phyloP scores from a whole-genome alignment of 164 flowering plant genomes.

The Amborella trichopoda region DNA sequence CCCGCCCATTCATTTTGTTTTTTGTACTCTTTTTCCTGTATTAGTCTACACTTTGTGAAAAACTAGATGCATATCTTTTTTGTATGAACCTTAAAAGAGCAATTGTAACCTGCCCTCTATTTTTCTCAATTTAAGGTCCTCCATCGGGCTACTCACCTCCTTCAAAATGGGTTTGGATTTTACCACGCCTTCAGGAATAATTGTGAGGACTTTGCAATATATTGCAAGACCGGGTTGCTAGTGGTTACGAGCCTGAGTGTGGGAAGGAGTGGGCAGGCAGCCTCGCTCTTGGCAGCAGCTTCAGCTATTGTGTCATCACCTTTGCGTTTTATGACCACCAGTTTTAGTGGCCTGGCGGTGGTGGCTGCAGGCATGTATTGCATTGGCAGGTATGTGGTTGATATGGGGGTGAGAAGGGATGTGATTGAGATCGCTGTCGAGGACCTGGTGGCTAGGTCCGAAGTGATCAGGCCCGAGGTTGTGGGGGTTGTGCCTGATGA shows the following conservation, averaged over 20 bases:
- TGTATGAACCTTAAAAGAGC: no score
- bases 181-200: conserved; percentile 68
- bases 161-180: conserved; percentile 63
- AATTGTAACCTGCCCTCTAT: no score
- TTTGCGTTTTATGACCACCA: conserved; percentile 54
- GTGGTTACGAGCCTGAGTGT: conserved; percentile 43
- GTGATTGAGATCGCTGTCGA: conserved; percentile 57
- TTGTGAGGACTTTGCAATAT: conserved; percentile 83
- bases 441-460: conserved; percentile 26
- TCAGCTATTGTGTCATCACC: conserved; percentile 50
- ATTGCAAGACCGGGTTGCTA: conserved; percentile 70
- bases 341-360: conserved; percentile 39
- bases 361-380: conserved; percentile 62
- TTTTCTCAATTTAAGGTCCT: no score
- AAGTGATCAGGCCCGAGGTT: not conserved
- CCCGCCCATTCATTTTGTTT: no score
- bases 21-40: no score
- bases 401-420: conserved; percentile 63
- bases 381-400: conserved; percentile 45
- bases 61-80: no score
- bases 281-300: conserved; percentile 49
- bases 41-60: no score
- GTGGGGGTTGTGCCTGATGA: no score
- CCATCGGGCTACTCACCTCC: conserved; percentile 51
- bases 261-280: conserved; percentile 74